Evolutionary conservation across 768 basidiomycete species (phyloP).

Genomic region (Boletus tylopilopsis): DNA sequence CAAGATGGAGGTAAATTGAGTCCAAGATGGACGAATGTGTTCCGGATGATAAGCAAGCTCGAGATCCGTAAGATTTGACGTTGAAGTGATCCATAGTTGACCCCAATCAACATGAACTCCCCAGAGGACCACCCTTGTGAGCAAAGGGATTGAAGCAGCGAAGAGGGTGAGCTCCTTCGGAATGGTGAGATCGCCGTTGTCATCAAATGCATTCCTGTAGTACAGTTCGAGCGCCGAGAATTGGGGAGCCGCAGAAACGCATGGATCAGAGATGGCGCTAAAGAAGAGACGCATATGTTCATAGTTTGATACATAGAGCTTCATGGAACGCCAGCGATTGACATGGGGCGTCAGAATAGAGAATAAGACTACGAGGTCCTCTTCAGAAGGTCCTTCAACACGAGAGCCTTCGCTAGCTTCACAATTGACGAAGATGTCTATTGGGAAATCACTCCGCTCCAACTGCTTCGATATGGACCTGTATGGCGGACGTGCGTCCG

Average conservation of each 20-base stretch:
- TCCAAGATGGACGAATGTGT: slow-evolving; percentile 53
- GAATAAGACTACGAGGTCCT: slow-evolving; percentile 27
- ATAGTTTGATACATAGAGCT: slow-evolving; percentile 45
- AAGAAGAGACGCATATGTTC: slow-evolving; percentile 43
- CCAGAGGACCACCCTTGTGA: slow-evolving; percentile 52
- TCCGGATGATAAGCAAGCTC: slow-evolving; percentile 60
- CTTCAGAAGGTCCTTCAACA: no score
- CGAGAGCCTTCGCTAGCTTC: slow-evolving; percentile 31
- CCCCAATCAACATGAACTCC: slow-evolving; percentile 72
- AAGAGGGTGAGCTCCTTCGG: slow-evolving; percentile 59
- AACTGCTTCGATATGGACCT: slow-evolving; percentile 44
- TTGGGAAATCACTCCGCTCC: slow-evolving; percentile 49
- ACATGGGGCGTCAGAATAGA: slow-evolving; percentile 48
- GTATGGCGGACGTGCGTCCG: slow-evolving; percentile 36
- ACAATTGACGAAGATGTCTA: slow-evolving; percentile 38
- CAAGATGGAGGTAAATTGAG: slow-evolving; percentile 50
- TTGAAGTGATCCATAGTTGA: slow-evolving; percentile 30
- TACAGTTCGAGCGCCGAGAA: slow-evolving; percentile 55
- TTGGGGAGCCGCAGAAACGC: slow-evolving; percentile 44
- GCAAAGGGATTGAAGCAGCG: slow-evolving; percentile 47
- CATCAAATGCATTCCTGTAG: slow-evolving; percentile 33
- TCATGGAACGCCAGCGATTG: slow-evolving; percentile 49
- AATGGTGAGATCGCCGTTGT: no score
- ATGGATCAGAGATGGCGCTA: slow-evolving; percentile 35
- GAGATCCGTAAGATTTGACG: slow-evolving; percentile 40